Percentiles rank a stretch among this genome's conserved stretches.
These are phyloP conservation scores for Rhynchospora breviuscula DNA, from an alignment of 176 grass and related monocot genomes.

Conservation along the genomic window DNA sequence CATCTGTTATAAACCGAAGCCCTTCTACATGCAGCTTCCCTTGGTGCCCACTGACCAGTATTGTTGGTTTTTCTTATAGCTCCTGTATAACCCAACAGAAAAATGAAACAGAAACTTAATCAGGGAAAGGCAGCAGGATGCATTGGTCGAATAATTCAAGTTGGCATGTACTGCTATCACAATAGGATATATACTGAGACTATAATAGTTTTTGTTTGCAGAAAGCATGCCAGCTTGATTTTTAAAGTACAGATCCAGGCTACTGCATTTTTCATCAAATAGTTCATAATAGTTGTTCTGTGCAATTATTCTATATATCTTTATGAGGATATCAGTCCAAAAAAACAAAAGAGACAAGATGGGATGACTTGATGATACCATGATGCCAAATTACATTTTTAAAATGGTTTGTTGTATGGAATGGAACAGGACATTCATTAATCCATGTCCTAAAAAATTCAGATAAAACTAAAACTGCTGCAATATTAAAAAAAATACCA, in stretches of 20 bases:
- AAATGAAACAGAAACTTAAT: not conserved
- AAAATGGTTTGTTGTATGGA: not conserved
- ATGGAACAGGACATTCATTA: no score
- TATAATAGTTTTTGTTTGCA: no score
- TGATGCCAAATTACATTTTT: not conserved
- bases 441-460: no score
- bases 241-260: not conserved
- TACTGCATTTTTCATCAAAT: no score
- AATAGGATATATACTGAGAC: not conserved
- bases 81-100: conserved; percentile 38
- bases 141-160: not conserved
- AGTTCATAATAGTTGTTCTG: no score
- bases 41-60: conserved; percentile 71
- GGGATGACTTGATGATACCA: not conserved
- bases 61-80: conserved; percentile 41
- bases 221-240: not conserved
- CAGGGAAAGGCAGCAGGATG: not conserved
- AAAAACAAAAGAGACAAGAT: not conserved
- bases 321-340: no score
- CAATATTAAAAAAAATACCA: not conserved
- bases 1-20: conserved; percentile 57
- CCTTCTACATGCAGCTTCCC: conserved; percentile 57
- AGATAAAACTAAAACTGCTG: not conserved
- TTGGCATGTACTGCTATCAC: not conserved
- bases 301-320: no score